Evolutionary conservation across 1,284 basidiomycete genomes (phyloP).

Genomic region (Takashimella koratensis): DNA sequence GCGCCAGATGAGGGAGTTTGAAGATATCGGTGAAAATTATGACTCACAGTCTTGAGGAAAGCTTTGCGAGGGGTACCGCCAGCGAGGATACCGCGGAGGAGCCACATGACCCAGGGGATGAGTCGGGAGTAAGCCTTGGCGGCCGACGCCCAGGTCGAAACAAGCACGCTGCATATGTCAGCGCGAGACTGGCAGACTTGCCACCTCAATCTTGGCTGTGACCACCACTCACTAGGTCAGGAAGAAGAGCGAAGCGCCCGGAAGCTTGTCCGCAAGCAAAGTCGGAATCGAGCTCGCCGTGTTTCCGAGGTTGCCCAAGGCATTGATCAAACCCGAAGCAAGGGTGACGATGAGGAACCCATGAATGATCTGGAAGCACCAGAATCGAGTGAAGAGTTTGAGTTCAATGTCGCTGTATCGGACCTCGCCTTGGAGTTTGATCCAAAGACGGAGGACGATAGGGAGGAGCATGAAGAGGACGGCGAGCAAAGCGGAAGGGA

Average conservation of each 20-base stretch:
- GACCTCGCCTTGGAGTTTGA: constrained; percentile 44
- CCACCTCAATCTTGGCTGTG: no score
- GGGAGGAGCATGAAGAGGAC: constrained; percentile 89
- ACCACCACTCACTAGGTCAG: constrained; percentile 66
- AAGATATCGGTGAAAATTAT: background rate
- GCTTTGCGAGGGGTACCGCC: constrained; percentile 78
- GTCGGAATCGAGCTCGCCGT: constrained; percentile 62
- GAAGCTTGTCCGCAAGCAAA: constrained; percentile 70
- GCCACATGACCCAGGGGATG: constrained; percentile 72
- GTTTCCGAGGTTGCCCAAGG: constrained; percentile 61
- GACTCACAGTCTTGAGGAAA: constrained; percentile 33
- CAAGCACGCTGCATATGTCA: constrained; percentile 33
- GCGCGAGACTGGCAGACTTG: no score
- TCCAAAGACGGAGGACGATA: constrained; percentile 62
- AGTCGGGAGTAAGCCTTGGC: constrained; percentile 78
- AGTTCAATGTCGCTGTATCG: constrained; percentile 74
- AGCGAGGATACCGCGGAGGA: constrained; percentile 76
- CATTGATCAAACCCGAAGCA: constrained; percentile 70
- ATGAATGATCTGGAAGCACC: constrained; percentile 87
- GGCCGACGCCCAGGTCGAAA: constrained; percentile 60
- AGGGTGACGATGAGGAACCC: constrained; percentile 85
- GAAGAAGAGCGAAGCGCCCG: constrained; percentile 88
- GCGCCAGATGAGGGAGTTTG: no score
- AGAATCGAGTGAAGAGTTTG: constrained; percentile 85
- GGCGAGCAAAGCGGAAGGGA: constrained; percentile 79